Base-by-base conservation (phyloP, 352 stramenopile genomes). In the Thraustotheca clavata region DNA sequence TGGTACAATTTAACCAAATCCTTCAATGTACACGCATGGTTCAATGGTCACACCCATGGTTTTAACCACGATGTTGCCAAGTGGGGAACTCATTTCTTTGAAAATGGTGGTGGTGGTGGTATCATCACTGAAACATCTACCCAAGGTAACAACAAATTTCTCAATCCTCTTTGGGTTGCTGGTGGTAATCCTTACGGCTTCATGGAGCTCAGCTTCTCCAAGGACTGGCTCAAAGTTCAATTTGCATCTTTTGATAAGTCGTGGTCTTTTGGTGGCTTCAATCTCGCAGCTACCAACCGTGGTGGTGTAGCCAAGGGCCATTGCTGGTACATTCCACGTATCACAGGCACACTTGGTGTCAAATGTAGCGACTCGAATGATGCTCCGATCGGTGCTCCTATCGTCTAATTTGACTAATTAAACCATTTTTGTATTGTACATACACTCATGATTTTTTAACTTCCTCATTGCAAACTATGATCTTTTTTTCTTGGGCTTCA, bases 31-130 rank as follows among this genome's bases (percentile, higher is more conserved):
- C 84, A 93, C 59, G 33, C 88, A 18, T 93, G 82, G 82, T 69
- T 91, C 39, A 93, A 93, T 59, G 84, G 84, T 38, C 84, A 93
- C 73, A 91, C 84, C 38, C 84, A 93, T 73, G 82, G 84, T 35
- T 94, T 94, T 69, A 94, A 94, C 76, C 85, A 94, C 68, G 85
- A 94, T 63, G 77, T 92, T 22, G 83, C 76, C 50, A 85, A 79
- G 36, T 92, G 85, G 85, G 81, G 81, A 33, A 91, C 83, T 7
- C 83, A 94, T 72, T 94, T 94, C 57, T 91, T 83, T 71, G 83
- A 94, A 65, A 94, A 94, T 66, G 85, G 83, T 31, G 85, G 75
- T n/a, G 85, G 85, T 20, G 85, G 85, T 63, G 85, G 85, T 32
- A 94, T 94, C 62, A 79, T 91, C 71, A 89, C 75, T 14, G 79